phyloP scores from a whole-genome alignment of 129 eudicot genomes.

The Glebionis coronaria region DNA sequence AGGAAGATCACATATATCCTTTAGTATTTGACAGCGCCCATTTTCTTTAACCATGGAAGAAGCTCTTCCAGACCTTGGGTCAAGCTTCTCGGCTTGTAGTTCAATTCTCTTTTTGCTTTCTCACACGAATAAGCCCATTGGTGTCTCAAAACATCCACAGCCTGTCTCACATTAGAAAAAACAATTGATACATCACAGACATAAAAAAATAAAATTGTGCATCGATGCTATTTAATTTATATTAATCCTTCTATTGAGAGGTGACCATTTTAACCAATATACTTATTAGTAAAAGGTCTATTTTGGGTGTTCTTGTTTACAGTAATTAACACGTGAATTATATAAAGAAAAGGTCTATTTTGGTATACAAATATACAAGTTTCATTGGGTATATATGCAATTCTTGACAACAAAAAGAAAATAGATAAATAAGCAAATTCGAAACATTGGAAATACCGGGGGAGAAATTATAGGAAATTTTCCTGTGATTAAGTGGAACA shows the following conservation, averaged over 20 bases:
- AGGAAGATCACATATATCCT: conserved; percentile 6
- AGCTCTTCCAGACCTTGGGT: conserved; percentile 75
- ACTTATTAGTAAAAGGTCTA: neutral
- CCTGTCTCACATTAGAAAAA: neutral
- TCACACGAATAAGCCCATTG: conserved; percentile 87
- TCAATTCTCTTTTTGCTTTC: conserved; percentile 73
- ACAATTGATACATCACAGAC: no score
- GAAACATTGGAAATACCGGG: conserved; percentile 48
- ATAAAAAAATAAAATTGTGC: no score
- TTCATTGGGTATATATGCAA: no score
- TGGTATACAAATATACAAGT: no score
- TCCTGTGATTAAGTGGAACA: conserved; percentile 60
- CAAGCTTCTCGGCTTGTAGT: conserved; percentile 78
- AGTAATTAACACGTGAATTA: no score
- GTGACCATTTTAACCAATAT: no score
- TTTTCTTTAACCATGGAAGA: conserved; percentile 75
- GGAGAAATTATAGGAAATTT: conserved; percentile 74
- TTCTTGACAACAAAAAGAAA: no score
- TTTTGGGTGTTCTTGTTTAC: neutral
- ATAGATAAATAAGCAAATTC: no score
- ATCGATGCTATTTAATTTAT: no score
- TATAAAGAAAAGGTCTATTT: no score
- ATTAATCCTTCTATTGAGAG: no score
- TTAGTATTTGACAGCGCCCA: conserved; percentile 68
- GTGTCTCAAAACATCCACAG: conserved; percentile 54